Conservation (phyloP, 2,329 filamentous ascomycete species). For the Penicillium brevicompactum region DNA sequence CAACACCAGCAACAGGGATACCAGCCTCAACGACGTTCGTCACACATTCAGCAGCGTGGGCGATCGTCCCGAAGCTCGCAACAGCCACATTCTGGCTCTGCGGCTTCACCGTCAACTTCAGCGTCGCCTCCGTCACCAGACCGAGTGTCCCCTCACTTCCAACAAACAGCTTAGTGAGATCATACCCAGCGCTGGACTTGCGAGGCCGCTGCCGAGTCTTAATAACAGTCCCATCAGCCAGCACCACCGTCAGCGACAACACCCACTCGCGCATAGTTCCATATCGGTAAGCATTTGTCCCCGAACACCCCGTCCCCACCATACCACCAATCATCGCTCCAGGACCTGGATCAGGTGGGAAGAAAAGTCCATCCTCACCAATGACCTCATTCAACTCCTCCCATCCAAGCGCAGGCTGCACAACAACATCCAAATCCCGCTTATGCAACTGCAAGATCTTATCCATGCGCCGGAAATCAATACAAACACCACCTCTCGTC, state of each 20-base stretch:
- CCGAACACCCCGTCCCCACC: conserved; percentile 57
- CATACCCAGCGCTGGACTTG: conserved; percentile 90
- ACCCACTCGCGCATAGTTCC: conserved; percentile 97
- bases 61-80: conserved; percentile 64
- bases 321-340: conserved; percentile 87
- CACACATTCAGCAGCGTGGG: conserved; percentile 76
- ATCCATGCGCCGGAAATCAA: conserved; percentile 87
- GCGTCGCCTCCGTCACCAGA: conserved; percentile 84
- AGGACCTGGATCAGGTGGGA: conserved; percentile 87
- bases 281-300: conserved; percentile 89
- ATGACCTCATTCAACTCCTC: conserved; percentile 80
- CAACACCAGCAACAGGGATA: conserved; percentile 85
- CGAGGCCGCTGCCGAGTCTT: conserved; percentile 85
- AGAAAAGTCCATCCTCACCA: conserved; percentile 74
- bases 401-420: conserved; percentile 84
- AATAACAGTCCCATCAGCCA: conserved; percentile 87
- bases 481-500: conserved; percentile 78
- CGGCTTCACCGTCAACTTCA: conserved; percentile 83
- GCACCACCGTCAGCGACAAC: conserved; percentile 78
- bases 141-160: conserved; percentile 90
- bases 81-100: conserved; percentile 80
- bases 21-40: conserved; percentile 77
- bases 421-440: conserved; percentile 73
- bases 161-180: conserved; percentile 85
- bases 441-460: conserved; percentile 76